These are phyloP conservation scores for Aureobasidium vineae DNA, from an alignment of 2,329 filamentous ascomycete species.

Conservation along the genomic window DNA sequence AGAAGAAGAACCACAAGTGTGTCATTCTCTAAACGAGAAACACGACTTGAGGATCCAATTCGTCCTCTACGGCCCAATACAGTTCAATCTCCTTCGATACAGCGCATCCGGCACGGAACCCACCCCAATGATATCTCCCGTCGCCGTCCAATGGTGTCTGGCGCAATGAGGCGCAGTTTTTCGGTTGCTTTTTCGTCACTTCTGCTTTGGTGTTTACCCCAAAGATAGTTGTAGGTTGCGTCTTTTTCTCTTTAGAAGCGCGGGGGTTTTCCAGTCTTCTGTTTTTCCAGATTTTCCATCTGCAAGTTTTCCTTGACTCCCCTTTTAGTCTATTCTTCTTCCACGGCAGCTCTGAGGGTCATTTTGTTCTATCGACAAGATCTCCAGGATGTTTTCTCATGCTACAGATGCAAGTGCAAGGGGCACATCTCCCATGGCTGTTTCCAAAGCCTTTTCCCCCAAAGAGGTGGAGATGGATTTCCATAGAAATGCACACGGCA, in stretches of 20 bases:
- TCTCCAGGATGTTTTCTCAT: background rate
- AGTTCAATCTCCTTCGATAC: conserved; percentile 18
- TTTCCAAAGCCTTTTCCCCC: background rate
- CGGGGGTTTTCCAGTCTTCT: conserved; percentile 14
- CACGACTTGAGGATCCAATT: background rate
- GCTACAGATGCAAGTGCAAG: background rate
- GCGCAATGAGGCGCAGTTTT: conserved; percentile 27
- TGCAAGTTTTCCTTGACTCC: conserved; percentile 10
- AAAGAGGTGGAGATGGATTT: background rate
- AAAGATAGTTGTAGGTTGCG: conserved; percentile 24
- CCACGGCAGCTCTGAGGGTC: background rate
- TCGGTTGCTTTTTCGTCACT: conserved; percentile 15
- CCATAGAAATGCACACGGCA: conserved; percentile 20
- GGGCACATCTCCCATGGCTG: background rate
- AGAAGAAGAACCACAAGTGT: conserved; percentile 40
- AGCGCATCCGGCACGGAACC: conserved; percentile 26
- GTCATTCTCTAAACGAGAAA: conserved; percentile 38
- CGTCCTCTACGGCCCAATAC: background rate
- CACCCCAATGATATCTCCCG: conserved; percentile 16
- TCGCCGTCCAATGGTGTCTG: conserved; percentile 23
- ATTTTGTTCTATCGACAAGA: background rate
- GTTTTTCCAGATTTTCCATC: conserved; percentile 1
- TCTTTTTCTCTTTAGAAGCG: conserved; percentile 22
- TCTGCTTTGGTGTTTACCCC: conserved; percentile 5
- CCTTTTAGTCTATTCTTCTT: background rate